Conservation (phyloP, 1,139 yeast species). For the Pichia sorboxylosa region DNA sequence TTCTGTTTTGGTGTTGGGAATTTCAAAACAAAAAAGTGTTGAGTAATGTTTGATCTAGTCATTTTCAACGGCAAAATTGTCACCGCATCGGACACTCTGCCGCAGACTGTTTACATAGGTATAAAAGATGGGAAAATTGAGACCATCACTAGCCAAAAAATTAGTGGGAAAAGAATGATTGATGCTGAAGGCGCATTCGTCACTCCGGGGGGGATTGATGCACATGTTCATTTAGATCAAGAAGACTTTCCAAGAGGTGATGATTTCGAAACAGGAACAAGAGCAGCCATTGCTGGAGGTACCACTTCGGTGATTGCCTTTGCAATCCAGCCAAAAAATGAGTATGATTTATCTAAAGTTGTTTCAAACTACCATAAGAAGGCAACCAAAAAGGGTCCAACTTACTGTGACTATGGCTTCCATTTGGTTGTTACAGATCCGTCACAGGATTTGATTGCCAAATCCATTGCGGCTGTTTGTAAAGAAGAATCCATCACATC, state of each 20-base stretch:
- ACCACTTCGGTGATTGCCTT: conserved; percentile 35
- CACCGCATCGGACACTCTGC: conserved; percentile 29
- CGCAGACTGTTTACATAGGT: conserved; percentile 27
- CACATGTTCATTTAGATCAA: conserved; percentile 44
- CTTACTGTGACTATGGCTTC: conserved; percentile 32
- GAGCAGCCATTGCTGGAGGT: conserved; percentile 48
- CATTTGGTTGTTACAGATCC: conserved; percentile 30
- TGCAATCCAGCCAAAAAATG: conserved; percentile 30
- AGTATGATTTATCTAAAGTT: conserved; percentile 21
- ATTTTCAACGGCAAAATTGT: conserved; percentile 27
- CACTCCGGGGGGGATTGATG: conserved; percentile 40
- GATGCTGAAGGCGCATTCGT: conserved; percentile 35
- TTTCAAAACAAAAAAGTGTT: neutral
- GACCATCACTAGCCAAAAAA: conserved; percentile 27
- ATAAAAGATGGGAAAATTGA: conserved; percentile 29
- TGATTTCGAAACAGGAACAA: conserved; percentile 48
- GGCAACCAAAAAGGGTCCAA: conserved; percentile 7
- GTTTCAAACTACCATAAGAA: conserved; percentile 22
- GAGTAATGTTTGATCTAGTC: conserved; percentile 20
- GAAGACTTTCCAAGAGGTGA: conserved; percentile 24
- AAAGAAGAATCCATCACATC: conserved; percentile 31
- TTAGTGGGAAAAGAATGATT: conserved; percentile 25
- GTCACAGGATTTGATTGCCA: conserved; percentile 21
- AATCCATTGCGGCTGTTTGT: conserved; percentile 20
- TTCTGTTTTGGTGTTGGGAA: neutral